These are phyloP conservation scores for Puccinellia tenuiflora DNA, from an alignment of 176 grass and related monocot genomes.

Conservation along the genomic window DNA sequence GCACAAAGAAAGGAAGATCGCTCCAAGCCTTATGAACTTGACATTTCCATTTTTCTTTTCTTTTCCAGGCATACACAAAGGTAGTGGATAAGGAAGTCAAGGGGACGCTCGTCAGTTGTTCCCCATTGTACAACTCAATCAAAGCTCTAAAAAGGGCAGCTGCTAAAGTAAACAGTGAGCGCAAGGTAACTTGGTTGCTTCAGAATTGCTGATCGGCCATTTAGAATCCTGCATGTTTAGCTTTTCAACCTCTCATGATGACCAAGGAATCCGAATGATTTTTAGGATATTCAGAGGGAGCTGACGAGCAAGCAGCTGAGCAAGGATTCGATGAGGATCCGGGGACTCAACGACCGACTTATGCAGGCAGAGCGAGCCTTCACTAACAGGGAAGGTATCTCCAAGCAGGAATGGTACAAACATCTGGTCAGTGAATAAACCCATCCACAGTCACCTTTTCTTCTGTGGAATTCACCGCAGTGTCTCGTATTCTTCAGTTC, in stretches of 20 bases:
- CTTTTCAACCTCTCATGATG: not conserved
- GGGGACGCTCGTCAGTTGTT: conserved; percentile 47
- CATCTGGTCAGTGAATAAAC: conserved; percentile 57
- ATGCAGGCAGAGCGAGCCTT: conserved; percentile 83
- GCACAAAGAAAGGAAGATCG: not conserved
- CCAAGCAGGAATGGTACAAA: conserved; percentile 64
- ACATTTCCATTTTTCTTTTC: not conserved
- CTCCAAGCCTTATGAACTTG: not conserved
- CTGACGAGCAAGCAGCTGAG: conserved; percentile 33
- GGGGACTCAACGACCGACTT: conserved; percentile 64
- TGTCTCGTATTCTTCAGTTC: not conserved
- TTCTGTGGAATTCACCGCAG: not conserved
- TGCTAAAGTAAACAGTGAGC: conserved; percentile 48
- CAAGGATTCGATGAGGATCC: conserved; percentile 56
- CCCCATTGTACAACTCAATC: conserved; percentile 69
- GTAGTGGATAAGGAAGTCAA: conserved; percentile 34
- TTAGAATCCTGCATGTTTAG: not conserved
- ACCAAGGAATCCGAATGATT: not conserved
- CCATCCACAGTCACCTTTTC: not conserved
- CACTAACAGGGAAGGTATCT: conserved; percentile 65
- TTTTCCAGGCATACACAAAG: conserved; percentile 36
- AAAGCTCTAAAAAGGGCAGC: conserved; percentile 40
- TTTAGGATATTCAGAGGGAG: conserved; percentile 45
- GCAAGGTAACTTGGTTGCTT: conserved; percentile 33
- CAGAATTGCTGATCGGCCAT: not conserved